These are phyloP conservation scores for Cryomyces antarcticus DNA, from an alignment of 495 filamentous ascomycete genomes.

Conservation along the genomic window DNA sequence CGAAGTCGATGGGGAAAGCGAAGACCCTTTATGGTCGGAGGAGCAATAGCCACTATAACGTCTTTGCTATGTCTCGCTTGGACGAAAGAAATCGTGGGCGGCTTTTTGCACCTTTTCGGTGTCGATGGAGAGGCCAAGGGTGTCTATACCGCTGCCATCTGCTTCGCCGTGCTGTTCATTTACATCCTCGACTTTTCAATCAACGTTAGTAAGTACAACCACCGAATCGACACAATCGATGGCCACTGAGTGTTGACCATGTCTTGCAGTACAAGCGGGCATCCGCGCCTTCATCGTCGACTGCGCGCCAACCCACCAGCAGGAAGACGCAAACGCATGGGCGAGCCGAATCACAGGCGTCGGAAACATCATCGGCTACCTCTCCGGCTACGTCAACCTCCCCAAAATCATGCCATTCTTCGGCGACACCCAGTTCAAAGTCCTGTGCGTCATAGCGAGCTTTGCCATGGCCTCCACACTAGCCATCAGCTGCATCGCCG, in stretches of 20 bases:
- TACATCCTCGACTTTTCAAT: slow-evolving; percentile 81
- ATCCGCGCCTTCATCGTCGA: slow-evolving; percentile 84
- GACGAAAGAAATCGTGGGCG: slow-evolving; percentile 57
- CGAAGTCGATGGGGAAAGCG: slow-evolving; percentile 62
- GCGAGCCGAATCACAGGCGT: slow-evolving; percentile 60
- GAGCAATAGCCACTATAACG: slow-evolving; percentile 48
- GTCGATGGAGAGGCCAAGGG: slow-evolving; percentile 37
- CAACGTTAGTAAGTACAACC: slow-evolving; percentile 48
- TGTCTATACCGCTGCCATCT: slow-evolving; percentile 39
- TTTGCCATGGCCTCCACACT: slow-evolving; percentile 47
- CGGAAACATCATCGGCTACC: slow-evolving; percentile 71
- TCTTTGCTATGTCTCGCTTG: slow-evolving; percentile 62
- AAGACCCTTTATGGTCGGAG: slow-evolving; percentile 72
- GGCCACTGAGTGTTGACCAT: background rate
- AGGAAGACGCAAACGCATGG: slow-evolving; percentile 78
- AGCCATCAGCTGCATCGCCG: slow-evolving; percentile 36
- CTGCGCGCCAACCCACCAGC: slow-evolving; percentile 71
- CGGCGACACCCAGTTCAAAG: slow-evolving; percentile 73
- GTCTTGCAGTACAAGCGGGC: slow-evolving; percentile 51
- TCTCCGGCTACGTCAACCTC: slow-evolving; percentile 62
- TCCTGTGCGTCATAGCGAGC: slow-evolving; percentile 64
- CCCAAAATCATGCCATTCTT: slow-evolving; percentile 51
- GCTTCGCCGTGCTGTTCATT: slow-evolving; percentile 60
- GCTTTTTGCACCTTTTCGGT: slow-evolving; percentile 51
- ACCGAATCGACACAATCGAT: background rate